These are phyloP conservation scores for Brassica incana DNA, from an alignment of 345 rosid species.

Conservation along the genomic window DNA sequence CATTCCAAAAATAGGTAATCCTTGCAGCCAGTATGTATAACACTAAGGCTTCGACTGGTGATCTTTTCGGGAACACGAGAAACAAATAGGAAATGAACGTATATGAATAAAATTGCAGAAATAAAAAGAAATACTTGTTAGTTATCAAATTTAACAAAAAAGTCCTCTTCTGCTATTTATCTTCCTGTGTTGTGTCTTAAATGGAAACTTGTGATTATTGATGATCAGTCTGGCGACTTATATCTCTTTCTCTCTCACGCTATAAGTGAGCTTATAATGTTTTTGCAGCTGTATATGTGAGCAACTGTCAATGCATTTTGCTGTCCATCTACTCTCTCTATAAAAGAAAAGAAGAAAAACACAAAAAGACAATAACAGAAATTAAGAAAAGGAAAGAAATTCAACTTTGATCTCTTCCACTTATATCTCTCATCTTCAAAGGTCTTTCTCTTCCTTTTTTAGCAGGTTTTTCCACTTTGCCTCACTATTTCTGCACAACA, in stretches of 20 bases:
- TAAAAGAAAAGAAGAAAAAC: constrained; percentile 14
- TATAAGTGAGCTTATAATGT: background rate
- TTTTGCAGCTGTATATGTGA: constrained; percentile 17
- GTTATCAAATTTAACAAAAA: no score
- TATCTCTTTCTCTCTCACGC: constrained; percentile 35
- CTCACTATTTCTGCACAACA: constrained; percentile 38
- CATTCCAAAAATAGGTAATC: no score
- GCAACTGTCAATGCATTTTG: constrained; percentile 16
- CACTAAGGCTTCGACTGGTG: no score
- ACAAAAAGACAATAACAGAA: constrained; percentile 19
- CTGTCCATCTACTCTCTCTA: constrained; percentile 24
- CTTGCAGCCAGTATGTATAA: no score
- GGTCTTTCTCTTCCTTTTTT: background rate
- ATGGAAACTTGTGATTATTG: constrained; percentile 43
- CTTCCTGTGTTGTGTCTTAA: constrained; percentile 30
- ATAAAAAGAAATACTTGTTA: no score
- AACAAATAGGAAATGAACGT: no score
- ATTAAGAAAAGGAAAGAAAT: constrained; percentile 3
- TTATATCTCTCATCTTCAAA: constrained; percentile 23
- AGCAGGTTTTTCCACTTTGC: constrained; percentile 29
- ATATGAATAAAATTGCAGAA: no score
- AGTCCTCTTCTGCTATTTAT: constrained; percentile 31
- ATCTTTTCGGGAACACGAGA: no score
- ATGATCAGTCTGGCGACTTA: constrained; percentile 28
- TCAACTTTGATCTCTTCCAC: constrained; percentile 32